Conservation (phyloP, 2,329 filamentous ascomycete species). For the Penicillium brasilianum region DNA sequence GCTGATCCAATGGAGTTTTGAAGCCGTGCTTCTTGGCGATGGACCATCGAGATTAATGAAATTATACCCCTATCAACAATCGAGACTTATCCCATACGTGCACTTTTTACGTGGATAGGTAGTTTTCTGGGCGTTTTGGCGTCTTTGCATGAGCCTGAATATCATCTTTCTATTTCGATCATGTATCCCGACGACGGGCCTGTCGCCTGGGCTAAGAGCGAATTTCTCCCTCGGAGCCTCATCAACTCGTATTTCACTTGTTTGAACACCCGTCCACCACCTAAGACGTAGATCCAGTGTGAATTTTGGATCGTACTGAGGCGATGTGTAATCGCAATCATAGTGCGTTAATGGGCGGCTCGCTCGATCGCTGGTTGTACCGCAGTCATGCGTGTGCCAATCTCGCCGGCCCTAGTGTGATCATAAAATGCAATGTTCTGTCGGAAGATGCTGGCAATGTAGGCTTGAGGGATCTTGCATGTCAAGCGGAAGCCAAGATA, state of each 20-base stretch:
- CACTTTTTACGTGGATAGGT: not conserved
- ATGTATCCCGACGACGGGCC: not conserved
- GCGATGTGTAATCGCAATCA: constrained; percentile 89
- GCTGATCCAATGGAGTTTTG: constrained; percentile 69
- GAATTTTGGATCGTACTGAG: constrained; percentile 88
- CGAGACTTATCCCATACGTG: not conserved
- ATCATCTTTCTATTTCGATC: not conserved
- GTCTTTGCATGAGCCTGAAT: not conserved
- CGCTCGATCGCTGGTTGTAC: constrained; percentile 83
- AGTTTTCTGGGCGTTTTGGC: constrained; percentile 16
- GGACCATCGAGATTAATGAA: constrained; percentile 21
- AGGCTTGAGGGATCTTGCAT: not conserved
- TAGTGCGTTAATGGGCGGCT: constrained; percentile 80
- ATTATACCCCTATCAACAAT: constrained; percentile 21
- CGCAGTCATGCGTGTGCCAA: constrained; percentile 46
- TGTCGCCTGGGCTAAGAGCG: not conserved
- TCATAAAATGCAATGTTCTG: constrained; percentile 1
- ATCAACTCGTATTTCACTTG: constrained; percentile 70
- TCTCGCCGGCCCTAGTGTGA: not conserved
- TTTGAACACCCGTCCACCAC: constrained; percentile 77
- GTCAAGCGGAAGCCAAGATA: not conserved
- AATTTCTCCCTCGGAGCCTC: not conserved
- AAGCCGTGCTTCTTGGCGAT: constrained; percentile 22
- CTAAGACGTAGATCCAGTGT: constrained; percentile 92
- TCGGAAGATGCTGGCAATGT: not conserved